Base-by-base conservation (phyloP, 768 basidiomycete genomes). In the Rhizopogon salebrosus region DNA sequence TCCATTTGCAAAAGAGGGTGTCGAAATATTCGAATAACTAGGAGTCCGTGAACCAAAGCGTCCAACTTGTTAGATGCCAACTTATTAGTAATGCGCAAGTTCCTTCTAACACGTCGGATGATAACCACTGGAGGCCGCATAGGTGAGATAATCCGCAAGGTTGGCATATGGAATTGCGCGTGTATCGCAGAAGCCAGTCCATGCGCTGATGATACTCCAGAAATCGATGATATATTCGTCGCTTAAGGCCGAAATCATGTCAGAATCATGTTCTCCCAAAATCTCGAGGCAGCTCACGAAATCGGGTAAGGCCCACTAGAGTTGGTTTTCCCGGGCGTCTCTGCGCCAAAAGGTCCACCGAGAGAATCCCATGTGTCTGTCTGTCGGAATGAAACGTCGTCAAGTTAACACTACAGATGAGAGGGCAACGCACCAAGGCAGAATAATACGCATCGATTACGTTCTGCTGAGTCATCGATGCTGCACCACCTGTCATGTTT, bases 151-250 rank as follows among this genome's bases (percentile, higher is more conserved):
- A 53, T 57, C 57, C 2, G 63, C 62, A 2, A 63, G 51, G 43
- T 60, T 64, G 22, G 26, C 13, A 43, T 64, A 64, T 2, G 58
- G 63, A 18, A 63, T 65, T 11, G 60, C 36, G 14, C 46, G 48
- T 10, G 56, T 65, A 24, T 36, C 52, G 26, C 63, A 63, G 6
- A 53, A 57, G 10, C 63, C 63, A 1, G 62, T 63, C 62, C 63
- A 63, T 16, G 63, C 63, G 35, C 55, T 60, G 36, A 64, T 54
- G 14, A 52, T 16, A 16, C 38, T 50, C 63, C 63, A 63, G 42
- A 62, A 60, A 16, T 49, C 59, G 26, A 53, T 52, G n/a, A 63
- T 53, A 26, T 64, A 64, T 38, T 59, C 48, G 18, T 40, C 5
- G 3, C 63, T 63, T 26, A 39, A 10, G 7, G 46, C 38, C 20